Base-by-base conservation (phyloP, 163 green algal species). In the Coccomyxa subellipsoidea region DNA sequence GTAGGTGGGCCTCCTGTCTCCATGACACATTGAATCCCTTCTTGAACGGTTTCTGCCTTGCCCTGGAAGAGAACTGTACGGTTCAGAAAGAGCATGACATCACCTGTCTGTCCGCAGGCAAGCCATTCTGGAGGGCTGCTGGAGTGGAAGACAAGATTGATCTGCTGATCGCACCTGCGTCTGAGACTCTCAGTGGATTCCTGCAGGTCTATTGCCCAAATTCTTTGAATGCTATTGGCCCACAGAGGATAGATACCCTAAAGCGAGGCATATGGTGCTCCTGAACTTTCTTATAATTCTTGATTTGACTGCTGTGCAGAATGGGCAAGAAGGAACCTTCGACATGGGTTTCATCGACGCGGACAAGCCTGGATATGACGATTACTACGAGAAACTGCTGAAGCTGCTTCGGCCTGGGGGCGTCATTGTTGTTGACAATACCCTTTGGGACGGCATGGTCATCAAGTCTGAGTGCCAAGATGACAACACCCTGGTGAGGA, bases 401-500 rank as follows among this genome's bases (percentile, higher is more conserved):
- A 31, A 86, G 54, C 81, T 90, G 40, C 31, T 93, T 38, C 76
- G 89, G 32, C 84, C 89, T n/a, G 89, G 90, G 2, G 90, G 90
- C 34, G 69, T 93, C 38, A 85, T 93, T 27, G 59, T 88, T 29
- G 79, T 94, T 32, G 90, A 94, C 82, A 94, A 94, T 82, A 84
- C 90, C n/a, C 81, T 94, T 47, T 94, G 89, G 89, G 85, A 91
- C 53, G 90, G 66, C 27, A 73, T 18, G 21, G 66, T 73, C 2
- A 32, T 36, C 10, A 7, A 89, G 37, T 66, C 81, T 79, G 40
- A 75, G 0, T 39, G 12, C 32, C 77, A 78, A 39, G 80, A 87
- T 78, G 54, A 70, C 3, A 73, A 76, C 39, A 89, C 85, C 9
- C 7, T 81, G 32, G 83, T 85, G 66, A 73, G 6, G 7, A 73